Evolutionary conservation across 371 early-diverging fungal genomes (phyloP), one percentile per base, ranked within the genome.

Genomic region (Syncephalastrum sp.): DNA sequence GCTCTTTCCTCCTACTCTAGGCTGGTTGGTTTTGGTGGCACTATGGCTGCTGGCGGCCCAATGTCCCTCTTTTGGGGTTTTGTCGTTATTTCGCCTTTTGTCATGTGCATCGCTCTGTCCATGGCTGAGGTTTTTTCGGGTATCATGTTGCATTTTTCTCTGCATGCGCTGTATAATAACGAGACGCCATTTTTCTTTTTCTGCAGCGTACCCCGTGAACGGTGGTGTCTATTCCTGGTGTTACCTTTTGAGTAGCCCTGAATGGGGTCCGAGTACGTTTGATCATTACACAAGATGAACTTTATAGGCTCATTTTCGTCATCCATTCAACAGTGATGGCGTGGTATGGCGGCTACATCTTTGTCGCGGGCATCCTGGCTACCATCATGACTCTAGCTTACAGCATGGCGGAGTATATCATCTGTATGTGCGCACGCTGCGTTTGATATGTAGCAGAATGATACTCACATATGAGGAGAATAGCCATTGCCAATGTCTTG

Each of bases 41-140:
- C 64, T 47, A 41, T 72, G 5, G 61, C 16, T 23, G 50, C 69
- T 5, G 73, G 73, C 14, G 73, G 73, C 2, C 73, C 73, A 23
- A 59, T 63, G 14, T 61, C 69, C 10, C 48, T 72, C 14, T 67
- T 66, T 27, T 72, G 67, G 67, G 64, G 64, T n/a, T 54, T 45
- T 45, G 54, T 54, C 42, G 61, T 68, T 4, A 68, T 72, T 0
- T 53, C 65, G 5, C 68, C 67, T 1, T 72, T 76, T 65, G 71
- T 72, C 10, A 57, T 54, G 23, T 70, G 68, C 47, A 72, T 76
- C 24, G 73, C 65, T 4, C 47, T 76, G 3, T 63, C 67, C 4
- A 76, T 76, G 70, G 59, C 73, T 12, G 76, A 76, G 50, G 60
- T 76, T 10, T 66, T 74, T 12, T 71, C 71, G 33, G 60, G 60